Evolutionary conservation across 148 eudicot species (phyloP), one percentile per base, ranked within the genome.

Genomic region (Camellia lanceoleosa): DNA sequence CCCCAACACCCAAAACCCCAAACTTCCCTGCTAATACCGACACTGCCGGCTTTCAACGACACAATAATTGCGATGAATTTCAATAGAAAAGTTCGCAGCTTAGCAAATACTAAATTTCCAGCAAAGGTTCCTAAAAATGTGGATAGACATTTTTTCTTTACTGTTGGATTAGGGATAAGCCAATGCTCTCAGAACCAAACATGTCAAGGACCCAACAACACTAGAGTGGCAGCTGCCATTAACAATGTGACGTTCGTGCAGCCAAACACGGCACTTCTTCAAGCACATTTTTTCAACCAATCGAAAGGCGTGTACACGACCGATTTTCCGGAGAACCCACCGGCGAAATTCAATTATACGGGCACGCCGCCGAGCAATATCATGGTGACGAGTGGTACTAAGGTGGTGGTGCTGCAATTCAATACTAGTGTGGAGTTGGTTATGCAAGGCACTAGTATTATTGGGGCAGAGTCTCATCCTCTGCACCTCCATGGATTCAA

Each of bases 401-500:
- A 88, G 68, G 87, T 88, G 44, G 86, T 75, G 80, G 90, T 82
- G 56, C 78, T 92, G 14, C 87, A 87, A 0, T 92, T 75, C 30
- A 91, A 91, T 65, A 74, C 97, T 0, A 87, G 82, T 2, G 90
- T 92, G 62, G 94, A 92, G 86, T 14, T 91, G 7, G 86, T 92
- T 3, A 13, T 92, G 87, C 97, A 92, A 76, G 94, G 86, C 44
- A 92, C 97, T 0, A 89, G 94, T 74, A 89, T 91, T 30, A 62
- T 91, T 14, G 89, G 88, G 1, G 88, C 89, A 4, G 94, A 92
- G 77, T 82, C 83, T 47, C 97, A 92, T 68, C 97, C 97, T 1
- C 85, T 91, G 7, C 94, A 92, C 66, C 84, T 92, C 11, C 97
- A 92, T 69, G 94, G 97, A 0, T 90, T 78, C 78, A 90, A 92